Percentiles rank a stretch among this genome's conserved stretches.
Evolutionary conservation across 768 basidiomycete genomes (phyloP).

Genomic region (Xerocomellus amylosporus): DNA sequence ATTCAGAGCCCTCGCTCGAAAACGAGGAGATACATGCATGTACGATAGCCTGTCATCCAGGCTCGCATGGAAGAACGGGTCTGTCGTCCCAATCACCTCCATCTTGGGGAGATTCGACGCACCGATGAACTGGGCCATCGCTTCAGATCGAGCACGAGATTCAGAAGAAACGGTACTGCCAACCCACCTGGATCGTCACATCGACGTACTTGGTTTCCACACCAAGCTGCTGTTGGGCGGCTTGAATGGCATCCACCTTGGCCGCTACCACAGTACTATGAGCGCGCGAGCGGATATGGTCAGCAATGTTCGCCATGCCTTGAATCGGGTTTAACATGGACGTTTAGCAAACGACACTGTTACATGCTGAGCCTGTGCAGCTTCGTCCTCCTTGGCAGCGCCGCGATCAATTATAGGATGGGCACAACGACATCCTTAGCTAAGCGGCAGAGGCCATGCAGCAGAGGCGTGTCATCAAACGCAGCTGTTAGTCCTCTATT

Average conservation of each 20-base stretch:
- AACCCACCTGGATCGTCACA: slow-evolving; percentile 50
- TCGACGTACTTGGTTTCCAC: slow-evolving; percentile 51
- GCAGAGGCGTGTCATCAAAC: neutral
- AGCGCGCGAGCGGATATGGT: slow-evolving; percentile 4
- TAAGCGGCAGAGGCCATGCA: neutral
- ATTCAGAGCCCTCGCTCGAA: neutral
- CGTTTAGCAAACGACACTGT: neutral
- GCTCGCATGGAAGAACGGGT: slow-evolving; percentile 72
- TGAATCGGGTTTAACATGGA: slow-evolving; percentile 14
- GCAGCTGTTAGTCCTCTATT: too few species aligned
- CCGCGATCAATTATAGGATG: neutral
- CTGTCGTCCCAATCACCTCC: slow-evolving; percentile 60
- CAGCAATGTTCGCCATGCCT: slow-evolving; percentile 14
- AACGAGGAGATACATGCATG: slow-evolving; percentile 44
- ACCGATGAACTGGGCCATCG: slow-evolving; percentile 55
- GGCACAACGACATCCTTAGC: neutral
- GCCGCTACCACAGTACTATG: neutral
- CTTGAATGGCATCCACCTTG: slow-evolving; percentile 33
- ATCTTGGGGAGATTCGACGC: slow-evolving; percentile 67
- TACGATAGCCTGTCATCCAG: slow-evolving; percentile 63
- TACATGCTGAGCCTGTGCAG: neutral
- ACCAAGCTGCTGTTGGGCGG: slow-evolving; percentile 32
- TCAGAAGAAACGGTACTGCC: neutral
- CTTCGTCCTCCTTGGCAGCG: neutral
- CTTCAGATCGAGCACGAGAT: slow-evolving; percentile 4